Conservation (phyloP, 2,329 filamentous ascomycete species). For the Diaporthe batatas region DNA sequence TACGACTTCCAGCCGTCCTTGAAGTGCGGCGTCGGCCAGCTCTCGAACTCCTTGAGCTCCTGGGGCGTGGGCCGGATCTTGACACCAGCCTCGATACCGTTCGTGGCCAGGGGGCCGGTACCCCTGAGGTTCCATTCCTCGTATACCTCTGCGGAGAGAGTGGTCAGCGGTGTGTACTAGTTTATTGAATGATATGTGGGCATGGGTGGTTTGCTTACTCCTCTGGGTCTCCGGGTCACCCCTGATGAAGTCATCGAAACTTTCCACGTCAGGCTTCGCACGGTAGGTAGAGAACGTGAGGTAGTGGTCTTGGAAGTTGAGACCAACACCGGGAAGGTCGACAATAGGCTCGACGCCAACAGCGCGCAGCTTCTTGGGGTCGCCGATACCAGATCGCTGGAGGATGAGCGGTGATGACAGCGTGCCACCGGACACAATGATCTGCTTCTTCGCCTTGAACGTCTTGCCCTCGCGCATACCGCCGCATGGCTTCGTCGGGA, state of each 20-base stretch:
- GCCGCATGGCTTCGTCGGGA: slow-evolving; percentile 75
- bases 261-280: slow-evolving; percentile 81
- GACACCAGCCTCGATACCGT: slow-evolving; percentile 84
- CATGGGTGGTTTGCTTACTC: slow-evolving; percentile 51
- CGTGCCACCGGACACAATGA: slow-evolving; percentile 80
- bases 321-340: slow-evolving; percentile 79
- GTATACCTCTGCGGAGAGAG: slow-evolving; percentile 65
- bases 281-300: slow-evolving; percentile 78
- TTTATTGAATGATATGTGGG: fast-evolving
- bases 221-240: slow-evolving; percentile 81
- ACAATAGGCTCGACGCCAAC: slow-evolving; percentile 78
- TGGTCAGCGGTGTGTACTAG: slow-evolving; percentile 26
- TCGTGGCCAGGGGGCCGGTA: slow-evolving; percentile 81
- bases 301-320: slow-evolving; percentile 84
- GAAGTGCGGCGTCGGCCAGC: slow-evolving; percentile 82
- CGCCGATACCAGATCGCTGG: slow-evolving; percentile 79
- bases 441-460: slow-evolving; percentile 79
- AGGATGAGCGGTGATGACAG: slow-evolving; percentile 81
- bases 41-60: slow-evolving; percentile 77
- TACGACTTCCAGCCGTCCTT: slow-evolving; percentile 82
- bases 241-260: slow-evolving; percentile 84
- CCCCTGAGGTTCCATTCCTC: slow-evolving; percentile 85
- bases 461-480: slow-evolving; percentile 59
- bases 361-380: slow-evolving; percentile 77
- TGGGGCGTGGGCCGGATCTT: slow-evolving; percentile 79